Evolutionary conservation across 1,284 basidiomycete genomes (phyloP).

Genomic region (Puccinia horiana): DNA sequence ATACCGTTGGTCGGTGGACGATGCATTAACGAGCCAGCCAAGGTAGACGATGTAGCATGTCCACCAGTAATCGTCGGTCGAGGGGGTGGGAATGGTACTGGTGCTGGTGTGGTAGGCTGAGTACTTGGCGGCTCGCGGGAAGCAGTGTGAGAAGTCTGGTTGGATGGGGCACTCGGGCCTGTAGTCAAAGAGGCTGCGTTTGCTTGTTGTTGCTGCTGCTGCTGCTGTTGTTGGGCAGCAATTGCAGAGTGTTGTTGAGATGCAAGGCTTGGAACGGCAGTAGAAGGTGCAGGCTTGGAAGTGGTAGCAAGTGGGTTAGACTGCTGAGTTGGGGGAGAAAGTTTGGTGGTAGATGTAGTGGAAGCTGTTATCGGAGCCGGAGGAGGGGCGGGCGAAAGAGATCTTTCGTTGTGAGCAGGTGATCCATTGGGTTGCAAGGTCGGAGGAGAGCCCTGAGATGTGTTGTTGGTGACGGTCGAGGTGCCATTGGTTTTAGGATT

Average conservation of each 20-base stretch:
- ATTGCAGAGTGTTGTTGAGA: slow-evolving; percentile 41
- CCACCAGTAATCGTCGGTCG: slow-evolving; percentile 36
- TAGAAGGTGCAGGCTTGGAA: not conserved
- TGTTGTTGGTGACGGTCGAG: not conserved
- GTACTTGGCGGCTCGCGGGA: slow-evolving; percentile 7
- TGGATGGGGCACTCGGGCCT: not conserved
- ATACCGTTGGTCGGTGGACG: slow-evolving; percentile 44
- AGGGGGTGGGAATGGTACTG: slow-evolving; percentile 40
- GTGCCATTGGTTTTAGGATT: slow-evolving; percentile 10
- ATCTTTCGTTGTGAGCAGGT: not conserved
- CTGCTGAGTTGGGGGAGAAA: slow-evolving; percentile 11
- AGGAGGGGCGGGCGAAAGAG: slow-evolving; percentile 26
- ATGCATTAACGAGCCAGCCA: slow-evolving; percentile 30
- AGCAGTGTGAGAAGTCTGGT: not conserved
- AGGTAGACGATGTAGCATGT: slow-evolving; percentile 32
- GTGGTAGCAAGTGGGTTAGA: not conserved
- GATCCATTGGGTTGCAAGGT: slow-evolving; percentile 5
- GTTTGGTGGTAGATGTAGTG: not conserved
- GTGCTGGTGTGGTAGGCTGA: slow-evolving; percentile 24
- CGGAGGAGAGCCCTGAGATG: slow-evolving; percentile 36
- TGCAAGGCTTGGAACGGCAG: slow-evolving; percentile 21
- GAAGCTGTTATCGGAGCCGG: not conserved
- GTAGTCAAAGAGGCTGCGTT: not conserved
- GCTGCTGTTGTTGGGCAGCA: slow-evolving; percentile 39
- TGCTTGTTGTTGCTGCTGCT: slow-evolving; percentile 21